phyloP scores from a whole-genome alignment of 345 rosid species.

The Diplotaxis tenuifolia region DNA sequence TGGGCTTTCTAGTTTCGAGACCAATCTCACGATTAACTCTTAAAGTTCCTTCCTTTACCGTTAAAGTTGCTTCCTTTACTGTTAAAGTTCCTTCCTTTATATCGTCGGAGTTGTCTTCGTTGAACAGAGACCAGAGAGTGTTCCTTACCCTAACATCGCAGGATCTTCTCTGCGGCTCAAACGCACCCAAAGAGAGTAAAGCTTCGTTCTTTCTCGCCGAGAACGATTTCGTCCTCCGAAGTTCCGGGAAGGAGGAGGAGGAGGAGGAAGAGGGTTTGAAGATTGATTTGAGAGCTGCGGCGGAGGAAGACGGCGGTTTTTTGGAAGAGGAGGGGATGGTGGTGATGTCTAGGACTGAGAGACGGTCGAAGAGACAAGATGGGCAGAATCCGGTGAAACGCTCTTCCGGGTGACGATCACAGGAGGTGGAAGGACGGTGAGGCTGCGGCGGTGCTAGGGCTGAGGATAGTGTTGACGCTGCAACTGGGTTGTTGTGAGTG shows the following conservation, averaged over 20 bases:
- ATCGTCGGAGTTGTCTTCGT: slow-evolving; percentile 61
- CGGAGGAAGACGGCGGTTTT: slow-evolving; percentile 54
- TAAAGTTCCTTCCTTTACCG: not conserved
- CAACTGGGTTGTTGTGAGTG: slow-evolving; percentile 55
- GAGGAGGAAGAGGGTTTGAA: slow-evolving; percentile 40
- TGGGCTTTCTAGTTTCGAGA: slow-evolving; percentile 39
- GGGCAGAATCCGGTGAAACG: slow-evolving; percentile 93
- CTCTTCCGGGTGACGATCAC: slow-evolving; percentile 86
- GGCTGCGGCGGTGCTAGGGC: slow-evolving; percentile 77
- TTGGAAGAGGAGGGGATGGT: slow-evolving; percentile 45
- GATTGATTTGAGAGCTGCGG: slow-evolving; percentile 56
- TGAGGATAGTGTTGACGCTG: slow-evolving; percentile 34
- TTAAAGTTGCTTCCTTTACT: slow-evolving; percentile 20
- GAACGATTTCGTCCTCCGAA: slow-evolving; percentile 89
- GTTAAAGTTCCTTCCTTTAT: slow-evolving; percentile 32
- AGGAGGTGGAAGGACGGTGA: slow-evolving; percentile 81
- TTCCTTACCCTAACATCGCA: slow-evolving; percentile 90
- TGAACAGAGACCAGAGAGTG: slow-evolving; percentile 76
- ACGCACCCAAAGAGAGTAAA: slow-evolving; percentile 52
- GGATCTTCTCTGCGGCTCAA: slow-evolving; percentile 95
- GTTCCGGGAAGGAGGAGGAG: slow-evolving; percentile 57
- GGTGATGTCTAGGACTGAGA: slow-evolving; percentile 55
- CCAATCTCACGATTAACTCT: slow-evolving; percentile 30
- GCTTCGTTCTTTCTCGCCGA: slow-evolving; percentile 93
- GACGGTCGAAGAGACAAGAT: slow-evolving; percentile 96